Evolutionary conservation across 2,329 filamentous ascomycete genomes (phyloP), one percentile per base, ranked within the genome.

Genomic region (Botryotinia globosa): DNA sequence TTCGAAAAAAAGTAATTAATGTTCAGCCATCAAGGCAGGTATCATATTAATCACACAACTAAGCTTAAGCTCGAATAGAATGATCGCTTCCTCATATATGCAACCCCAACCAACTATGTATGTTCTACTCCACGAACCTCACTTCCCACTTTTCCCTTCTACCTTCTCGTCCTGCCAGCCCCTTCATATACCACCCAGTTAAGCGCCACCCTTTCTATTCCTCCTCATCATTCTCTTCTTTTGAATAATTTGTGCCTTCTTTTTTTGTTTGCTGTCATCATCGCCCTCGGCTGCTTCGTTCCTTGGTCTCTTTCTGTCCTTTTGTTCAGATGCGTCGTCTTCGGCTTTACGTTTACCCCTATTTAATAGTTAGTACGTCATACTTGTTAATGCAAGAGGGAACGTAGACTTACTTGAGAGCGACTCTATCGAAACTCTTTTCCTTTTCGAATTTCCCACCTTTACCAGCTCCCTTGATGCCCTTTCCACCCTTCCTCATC

Each of bases 161-260:
- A 32, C n/a, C 51, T 56, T 14, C n/a, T 56, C n/a, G n/a, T n/a
- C 18, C 16, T n/a, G 14, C 14, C 51, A 54, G 6, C 14, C 7
- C n/a, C n/a, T 56, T 29, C 51, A 29, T 18, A 29, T 14, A 29
- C 14, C n/a, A 29, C 14, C 5, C n/a, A 56, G 16, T n/a, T 72
- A 76, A 34, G 74, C 72, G 51, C 73, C 65, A n/a, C 76, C 74
- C 54, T 72, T 77, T 42, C 78, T 71, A 61, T 77, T 92, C 82
- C 91, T 91, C 73, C 94, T 89, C 85, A 91, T 88, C 84, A 92
- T 88, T 75, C 94, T 87, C 85, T 97, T 98, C 82, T 93, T 91
- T 66, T 90, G 91, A 81, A 97, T 97, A 79, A 98, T 92, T 79
- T 90, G 91, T 79, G 94, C 92, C 75, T 88, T 83, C 80, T 87